A percentile compares a stretch with the other conserved stretches of the same genome.
These are phyloP conservation scores for Trichoderma asperelloides DNA, from an alignment of 495 filamentous ascomycete genomes.

Conservation along the genomic window DNA sequence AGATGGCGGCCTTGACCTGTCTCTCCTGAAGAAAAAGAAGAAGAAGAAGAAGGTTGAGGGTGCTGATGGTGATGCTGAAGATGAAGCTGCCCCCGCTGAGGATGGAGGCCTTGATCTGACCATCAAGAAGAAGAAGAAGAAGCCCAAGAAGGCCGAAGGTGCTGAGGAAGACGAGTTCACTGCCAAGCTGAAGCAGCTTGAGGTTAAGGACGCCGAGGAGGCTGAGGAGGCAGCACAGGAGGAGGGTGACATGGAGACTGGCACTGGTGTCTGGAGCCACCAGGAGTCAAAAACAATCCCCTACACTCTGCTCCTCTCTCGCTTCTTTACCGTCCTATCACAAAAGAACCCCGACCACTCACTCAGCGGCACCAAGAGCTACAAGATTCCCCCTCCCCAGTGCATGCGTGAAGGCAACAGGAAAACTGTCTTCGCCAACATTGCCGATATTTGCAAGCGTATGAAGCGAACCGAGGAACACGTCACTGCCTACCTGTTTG, in stretches of 20 bases:
- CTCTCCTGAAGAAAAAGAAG: conserved; percentile 61
- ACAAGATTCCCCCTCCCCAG: conserved; percentile 99
- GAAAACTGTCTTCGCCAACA: conserved; percentile 99
- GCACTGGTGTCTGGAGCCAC: conserved; percentile 91
- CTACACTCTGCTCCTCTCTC: conserved; percentile 73
- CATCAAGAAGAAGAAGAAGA: conserved; percentile 88
- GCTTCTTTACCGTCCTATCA: conserved; percentile 88
- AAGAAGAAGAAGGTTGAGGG: conserved; percentile 70
- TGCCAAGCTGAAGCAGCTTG: conserved; percentile 54
- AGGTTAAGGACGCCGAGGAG: conserved; percentile 73
- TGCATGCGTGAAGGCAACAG: conserved; percentile 99
- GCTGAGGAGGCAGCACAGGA: conserved; percentile 39
- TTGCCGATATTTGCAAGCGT: conserved; percentile 49
- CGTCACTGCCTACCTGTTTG: conserved; percentile 93
- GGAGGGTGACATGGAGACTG: conserved; percentile 73
- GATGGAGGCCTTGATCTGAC: conserved; percentile 57
- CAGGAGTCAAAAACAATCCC: conserved; percentile 64
- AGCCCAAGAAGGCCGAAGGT: conserved; percentile 74
- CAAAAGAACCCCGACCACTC: conserved; percentile 91
- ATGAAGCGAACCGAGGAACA: conserved; percentile 98
- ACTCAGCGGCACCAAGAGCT: conserved; percentile 77
- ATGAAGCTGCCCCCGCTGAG: conserved; percentile 47
- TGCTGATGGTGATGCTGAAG: conserved; percentile 54
- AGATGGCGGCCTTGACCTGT: conserved; percentile 36
- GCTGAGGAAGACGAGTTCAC: conserved; percentile 49